Evolutionary conservation across 331 rosid species (phyloP), one percentile per base, ranked within the genome.

Genomic region (Arachis monticola): DNA sequence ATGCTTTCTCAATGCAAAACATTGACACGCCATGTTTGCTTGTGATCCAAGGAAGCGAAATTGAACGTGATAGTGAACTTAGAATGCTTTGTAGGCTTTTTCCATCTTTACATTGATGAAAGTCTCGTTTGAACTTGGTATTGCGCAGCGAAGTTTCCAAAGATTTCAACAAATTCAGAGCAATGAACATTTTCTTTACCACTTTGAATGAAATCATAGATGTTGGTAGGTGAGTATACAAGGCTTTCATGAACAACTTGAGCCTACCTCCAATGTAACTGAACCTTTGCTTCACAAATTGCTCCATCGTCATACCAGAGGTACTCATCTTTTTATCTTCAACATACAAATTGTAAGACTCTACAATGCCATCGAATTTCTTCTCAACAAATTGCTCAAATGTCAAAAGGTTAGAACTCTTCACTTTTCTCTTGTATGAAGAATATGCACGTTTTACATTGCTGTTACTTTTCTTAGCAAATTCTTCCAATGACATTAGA

Each of bases 141-240:
- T 17, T 17, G 22, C 22, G 22, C 22, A 86, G 74, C 67, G 71
- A 75, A 8, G 22, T 17, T 17, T 17, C 22, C 22, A 17, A 17
- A 17, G 22, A 17, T 17, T 17, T 17, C 22, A 17, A 17, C 22
- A 17, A 17, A 17, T 55, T 53, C 8, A 50, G 58, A 42, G 80
- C 85, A 62, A n/a, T 44, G n/a, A 64, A 13, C 79, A 84, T 83
- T 8, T 50, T 12, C 50, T 74, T 68, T 8, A 42, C 48, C 2
- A 13, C 74, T 40, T 66, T 22, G 3, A 73, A 10, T 4, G 88
- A 67, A 62, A 89, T 46, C 10, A 70, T 31, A 68, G 77, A 76
- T n/a, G 90, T 84, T 4, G 88, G 89, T 30, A 84, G 9, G 62
- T 89, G 89, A 1, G 78, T 82, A 17, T 46, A 80, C 63, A 86